Conservation (phyloP, 345 rosid genomes). For the Ceriops decandra region DNA sequence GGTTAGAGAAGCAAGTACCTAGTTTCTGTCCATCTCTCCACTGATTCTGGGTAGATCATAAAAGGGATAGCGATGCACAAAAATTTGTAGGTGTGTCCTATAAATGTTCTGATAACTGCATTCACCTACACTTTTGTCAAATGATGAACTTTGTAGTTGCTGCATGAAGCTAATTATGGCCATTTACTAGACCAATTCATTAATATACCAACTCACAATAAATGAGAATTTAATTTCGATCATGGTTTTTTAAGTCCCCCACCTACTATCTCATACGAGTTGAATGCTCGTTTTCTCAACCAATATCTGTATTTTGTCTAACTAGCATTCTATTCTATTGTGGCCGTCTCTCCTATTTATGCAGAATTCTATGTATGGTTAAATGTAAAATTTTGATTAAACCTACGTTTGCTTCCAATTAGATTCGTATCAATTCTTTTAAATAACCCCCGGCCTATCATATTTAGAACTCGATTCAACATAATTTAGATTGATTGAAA, state of each 20-base stretch:
- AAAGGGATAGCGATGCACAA: constrained; percentile 13
- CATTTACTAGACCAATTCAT: constrained; percentile 32
- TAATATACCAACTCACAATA: constrained; percentile 41
- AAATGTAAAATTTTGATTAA: too few species aligned
- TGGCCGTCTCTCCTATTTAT: too few species aligned
- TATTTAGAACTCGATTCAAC: too few species aligned
- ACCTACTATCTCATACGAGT: constrained; percentile 25
- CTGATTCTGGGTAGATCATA: background rate
- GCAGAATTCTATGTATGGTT: too few species aligned
- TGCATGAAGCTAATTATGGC: constrained; percentile 33
- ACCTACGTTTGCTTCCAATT: too few species aligned
- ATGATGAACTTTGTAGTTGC: constrained; percentile 28
- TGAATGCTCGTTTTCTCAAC: constrained; percentile 18
- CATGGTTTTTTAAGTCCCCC: constrained; percentile 22
- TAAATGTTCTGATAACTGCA: constrained; percentile 49
- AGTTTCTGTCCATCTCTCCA: background rate
- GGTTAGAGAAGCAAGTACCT: background rate
- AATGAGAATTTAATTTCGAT: constrained; percentile 34
- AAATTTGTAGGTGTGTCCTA: constrained; percentile 35
- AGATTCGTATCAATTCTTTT: too few species aligned
- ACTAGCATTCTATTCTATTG: too few species aligned
- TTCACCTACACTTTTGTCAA: constrained; percentile 39
- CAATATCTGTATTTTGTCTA: background rate
- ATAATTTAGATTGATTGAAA: too few species aligned
- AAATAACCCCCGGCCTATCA: too few species aligned